These are phyloP conservation scores for Pneumocystis sp. DNA, from an alignment of 1,139 yeast species.

Conservation along the genomic window DNA sequence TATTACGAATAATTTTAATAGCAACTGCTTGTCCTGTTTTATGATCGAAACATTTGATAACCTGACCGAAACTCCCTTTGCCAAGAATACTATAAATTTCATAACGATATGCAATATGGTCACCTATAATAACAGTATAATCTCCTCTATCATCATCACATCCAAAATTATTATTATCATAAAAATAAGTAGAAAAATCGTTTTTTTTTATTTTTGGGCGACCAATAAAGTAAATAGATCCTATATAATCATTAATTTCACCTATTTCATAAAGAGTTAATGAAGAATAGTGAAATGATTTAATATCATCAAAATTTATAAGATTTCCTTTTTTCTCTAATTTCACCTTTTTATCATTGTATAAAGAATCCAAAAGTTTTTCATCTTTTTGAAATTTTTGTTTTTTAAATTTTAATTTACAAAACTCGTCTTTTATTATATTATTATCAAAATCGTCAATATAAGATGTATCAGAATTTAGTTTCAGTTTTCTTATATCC, in stretches of 20 bases:
- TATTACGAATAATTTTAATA: slow-evolving; percentile 60
- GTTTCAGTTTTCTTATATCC: neutral
- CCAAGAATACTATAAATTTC: slow-evolving; percentile 50
- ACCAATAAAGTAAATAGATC: slow-evolving; percentile 31
- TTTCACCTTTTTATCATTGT: neutral
- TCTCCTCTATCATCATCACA: slow-evolving; percentile 61
- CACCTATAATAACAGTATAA: slow-evolving; percentile 41
- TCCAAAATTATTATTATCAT: slow-evolving; percentile 36
- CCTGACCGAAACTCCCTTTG: slow-evolving; percentile 75
- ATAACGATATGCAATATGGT: slow-evolving; percentile 65
- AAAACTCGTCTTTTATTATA: neutral
- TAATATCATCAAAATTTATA: neutral
- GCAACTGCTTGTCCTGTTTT: slow-evolving; percentile 46
- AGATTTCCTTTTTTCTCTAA: neutral
- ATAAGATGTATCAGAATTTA: neutral
- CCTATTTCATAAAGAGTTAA: slow-evolving; percentile 39
- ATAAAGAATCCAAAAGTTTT: neutral
- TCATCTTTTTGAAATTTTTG: neutral
- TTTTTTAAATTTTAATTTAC: neutral
- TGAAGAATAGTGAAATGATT: slow-evolving; percentile 1
- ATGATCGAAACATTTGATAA: slow-evolving; percentile 55
- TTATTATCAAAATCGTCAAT: neutral
- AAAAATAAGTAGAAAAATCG: neutral
- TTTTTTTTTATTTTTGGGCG: slow-evolving; percentile 15
- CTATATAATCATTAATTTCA: slow-evolving; percentile 30